A percentile compares a stretch with the other conserved stretches of the same genome.
These are phyloP conservation scores for Sporothrix sp. DNA, from an alignment of 2,329 filamentous ascomycete genomes.

Conservation along the genomic window DNA sequence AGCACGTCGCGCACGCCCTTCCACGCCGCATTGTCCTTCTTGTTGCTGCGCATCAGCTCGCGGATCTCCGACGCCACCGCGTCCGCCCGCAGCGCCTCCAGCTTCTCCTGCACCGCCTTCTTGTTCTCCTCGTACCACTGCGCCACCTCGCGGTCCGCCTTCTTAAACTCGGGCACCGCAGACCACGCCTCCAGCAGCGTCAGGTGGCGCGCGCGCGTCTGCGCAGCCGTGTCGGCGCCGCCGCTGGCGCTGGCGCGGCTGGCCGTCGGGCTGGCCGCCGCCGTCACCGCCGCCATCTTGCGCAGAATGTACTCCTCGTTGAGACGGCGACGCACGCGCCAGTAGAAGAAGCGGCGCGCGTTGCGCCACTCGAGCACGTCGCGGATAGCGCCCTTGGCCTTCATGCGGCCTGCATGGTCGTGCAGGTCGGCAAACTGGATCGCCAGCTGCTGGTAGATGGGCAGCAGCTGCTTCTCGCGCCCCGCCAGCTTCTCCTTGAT, in stretches of 20 bases:
- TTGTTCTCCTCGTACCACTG: constrained; percentile 96
- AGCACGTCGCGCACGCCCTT: constrained; percentile 82
- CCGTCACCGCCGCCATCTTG: constrained; percentile 54
- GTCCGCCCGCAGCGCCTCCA: constrained; percentile 73
- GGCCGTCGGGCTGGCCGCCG: constrained; percentile 22
- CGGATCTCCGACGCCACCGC: constrained; percentile 53
- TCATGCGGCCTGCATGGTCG: constrained; percentile 93
- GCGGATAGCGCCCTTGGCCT: constrained; percentile 92
- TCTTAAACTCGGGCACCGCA: constrained; percentile 63
- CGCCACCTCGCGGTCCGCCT: constrained; percentile 73
- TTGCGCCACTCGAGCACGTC: constrained; percentile 76
- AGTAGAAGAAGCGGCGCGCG: constrained; percentile 97
- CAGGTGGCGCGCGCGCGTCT: constrained; percentile 57
- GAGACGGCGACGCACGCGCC: constrained; percentile 90
- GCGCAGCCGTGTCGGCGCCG: constrained; percentile 27
- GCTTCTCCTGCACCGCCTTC: constrained; percentile 70
- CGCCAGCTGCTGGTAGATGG: constrained; percentile 91
- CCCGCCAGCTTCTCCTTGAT: constrained; percentile 77
- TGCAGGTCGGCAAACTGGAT: constrained; percentile 95
- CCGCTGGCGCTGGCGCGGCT: constrained; percentile 23
- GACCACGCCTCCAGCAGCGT: constrained; percentile 76
- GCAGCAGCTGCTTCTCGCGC: constrained; percentile 80
- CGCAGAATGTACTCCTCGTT: constrained; percentile 97
- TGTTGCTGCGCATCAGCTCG: constrained; percentile 58
- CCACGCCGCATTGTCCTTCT: constrained; percentile 63